Evolutionary conservation across 1,284 basidiomycete species (phyloP).

Genomic region (Polyporus tsugae): DNA sequence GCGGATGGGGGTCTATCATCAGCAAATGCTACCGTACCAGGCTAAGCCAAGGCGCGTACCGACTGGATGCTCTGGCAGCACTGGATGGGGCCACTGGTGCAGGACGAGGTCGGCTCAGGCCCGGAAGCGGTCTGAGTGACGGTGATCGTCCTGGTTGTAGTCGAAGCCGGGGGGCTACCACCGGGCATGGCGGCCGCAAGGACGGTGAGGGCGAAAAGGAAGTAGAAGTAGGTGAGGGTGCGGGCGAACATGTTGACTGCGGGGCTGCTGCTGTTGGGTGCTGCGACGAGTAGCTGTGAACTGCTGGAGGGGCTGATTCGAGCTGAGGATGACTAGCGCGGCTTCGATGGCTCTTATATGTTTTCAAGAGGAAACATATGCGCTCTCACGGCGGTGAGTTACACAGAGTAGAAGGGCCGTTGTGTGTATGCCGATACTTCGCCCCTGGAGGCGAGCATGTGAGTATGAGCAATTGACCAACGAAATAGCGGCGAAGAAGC

Average conservation of each 20-base stretch:
- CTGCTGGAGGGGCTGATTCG: constrained; percentile 25
- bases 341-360: constrained; percentile 8
- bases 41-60: constrained; percentile 17
- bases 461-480: background rate
- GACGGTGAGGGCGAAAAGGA: constrained; percentile 35
- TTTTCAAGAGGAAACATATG: background rate
- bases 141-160: constrained; percentile 27
- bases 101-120: constrained; percentile 32
- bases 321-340: constrained; percentile 8
- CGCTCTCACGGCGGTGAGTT: background rate
- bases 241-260: constrained; percentile 33
- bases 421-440: background rate
- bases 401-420: background rate
- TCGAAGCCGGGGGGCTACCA: constrained; percentile 15
- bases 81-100: constrained; percentile 40
- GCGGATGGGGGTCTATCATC: background rate
- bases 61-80: constrained; percentile 41
- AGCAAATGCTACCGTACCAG: background rate
- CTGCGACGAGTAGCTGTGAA: constrained; percentile 25
- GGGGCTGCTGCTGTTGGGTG: constrained; percentile 1
- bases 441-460: background rate
- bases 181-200: constrained; percentile 41
- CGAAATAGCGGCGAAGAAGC: background rate
- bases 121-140: constrained; percentile 21
- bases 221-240: constrained; percentile 29